A percentile compares a stretch with the other conserved stretches of the same genome.
phyloP scores from a whole-genome alignment of 1,284 basidiomycete genomes.

The Trametes versicolor region DNA sequence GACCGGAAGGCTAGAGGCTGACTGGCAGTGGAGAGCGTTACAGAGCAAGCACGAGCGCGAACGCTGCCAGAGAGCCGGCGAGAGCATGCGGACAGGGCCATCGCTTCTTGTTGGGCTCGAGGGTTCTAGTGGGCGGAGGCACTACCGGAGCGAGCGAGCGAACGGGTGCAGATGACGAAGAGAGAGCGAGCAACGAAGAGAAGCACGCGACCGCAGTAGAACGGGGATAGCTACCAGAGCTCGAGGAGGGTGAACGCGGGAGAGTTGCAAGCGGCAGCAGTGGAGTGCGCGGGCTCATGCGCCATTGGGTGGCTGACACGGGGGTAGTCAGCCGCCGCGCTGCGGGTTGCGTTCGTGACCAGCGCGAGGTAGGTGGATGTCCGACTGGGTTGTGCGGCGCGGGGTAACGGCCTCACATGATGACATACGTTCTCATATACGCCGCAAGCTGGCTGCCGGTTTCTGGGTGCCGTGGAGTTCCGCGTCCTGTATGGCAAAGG shows the following conservation, averaged over 20 bases:
- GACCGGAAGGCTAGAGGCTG: constrained; percentile 20
- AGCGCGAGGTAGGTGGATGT: constrained; percentile 18
- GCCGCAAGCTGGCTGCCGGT: neutral
- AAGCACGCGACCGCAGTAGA: constrained; percentile 6
- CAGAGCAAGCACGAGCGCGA: constrained; percentile 18
- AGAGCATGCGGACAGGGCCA: constrained; percentile 25
- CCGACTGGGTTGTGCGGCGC: constrained; percentile 14
- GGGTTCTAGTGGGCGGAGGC: constrained; percentile 16
- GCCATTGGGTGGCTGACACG: constrained; percentile 20
- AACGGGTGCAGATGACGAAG: constrained; percentile 4
- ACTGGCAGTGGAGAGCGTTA: constrained; percentile 21
- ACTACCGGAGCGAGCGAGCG: constrained; percentile 10
- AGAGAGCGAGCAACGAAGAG: neutral
- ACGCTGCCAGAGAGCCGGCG: constrained; percentile 27
- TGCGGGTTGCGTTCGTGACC: constrained; percentile 23
- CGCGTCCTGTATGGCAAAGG: neutral
- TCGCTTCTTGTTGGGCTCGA: constrained; percentile 4
- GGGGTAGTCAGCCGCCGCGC: constrained; percentile 6
- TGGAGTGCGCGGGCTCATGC: constrained; percentile 9
- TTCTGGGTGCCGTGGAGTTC: constrained; percentile 4
- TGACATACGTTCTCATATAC: constrained; percentile 12
- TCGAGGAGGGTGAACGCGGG: neutral
- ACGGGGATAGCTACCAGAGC: constrained; percentile 13
- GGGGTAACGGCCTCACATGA: constrained; percentile 21
- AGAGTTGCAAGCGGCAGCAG: neutral